Percentiles rank a stretch among this genome's conserved stretches.
Conservation (phyloP, 2,329 filamentous ascomycete genomes). For the Verticillium isaacii region DNA sequence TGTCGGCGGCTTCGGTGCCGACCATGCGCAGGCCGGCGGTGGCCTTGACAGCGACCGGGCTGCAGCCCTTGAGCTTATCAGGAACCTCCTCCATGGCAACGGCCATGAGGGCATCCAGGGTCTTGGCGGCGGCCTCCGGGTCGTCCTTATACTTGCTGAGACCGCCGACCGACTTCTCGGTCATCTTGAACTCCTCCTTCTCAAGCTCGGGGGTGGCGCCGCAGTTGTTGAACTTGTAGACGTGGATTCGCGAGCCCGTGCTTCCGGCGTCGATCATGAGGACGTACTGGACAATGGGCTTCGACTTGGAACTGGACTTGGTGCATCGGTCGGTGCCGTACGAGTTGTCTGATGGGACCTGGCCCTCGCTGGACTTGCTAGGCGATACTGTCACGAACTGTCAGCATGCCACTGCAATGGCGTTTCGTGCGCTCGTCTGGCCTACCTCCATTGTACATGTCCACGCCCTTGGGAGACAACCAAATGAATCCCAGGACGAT, state of each 20-base stretch:
- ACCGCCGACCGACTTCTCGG: conserved; percentile 75
- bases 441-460: conserved; percentile 45
- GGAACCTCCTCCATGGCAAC: conserved; percentile 82
- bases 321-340: conserved; percentile 71
- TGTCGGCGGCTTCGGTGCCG: conserved; percentile 72
- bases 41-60: conserved; percentile 94
- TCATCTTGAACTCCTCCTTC: conserved; percentile 89
- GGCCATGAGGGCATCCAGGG: conserved; percentile 81
- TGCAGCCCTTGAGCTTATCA: conserved; percentile 84
- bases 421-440: neutral
- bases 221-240: conserved; percentile 99
- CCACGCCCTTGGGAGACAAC: conserved; percentile 53
- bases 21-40: conserved; percentile 90
- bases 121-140: conserved; percentile 82
- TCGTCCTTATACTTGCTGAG: conserved; percentile 85
- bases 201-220: conserved; percentile 92
- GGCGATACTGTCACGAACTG: conserved; percentile 14
- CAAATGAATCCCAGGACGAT: conserved; percentile 60
- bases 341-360: conserved; percentile 54
- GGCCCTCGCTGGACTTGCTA: conserved; percentile 33
- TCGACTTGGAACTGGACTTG: conserved; percentile 77
- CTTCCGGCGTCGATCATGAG: conserved; percentile 98
- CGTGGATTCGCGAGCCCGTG: conserved; percentile 95
- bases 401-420: conserved; percentile 12
- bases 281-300: conserved; percentile 94